These are phyloP conservation scores for Picochlorum sp. DNA, from an alignment of 139 green algal genomes.

Conservation along the genomic window DNA sequence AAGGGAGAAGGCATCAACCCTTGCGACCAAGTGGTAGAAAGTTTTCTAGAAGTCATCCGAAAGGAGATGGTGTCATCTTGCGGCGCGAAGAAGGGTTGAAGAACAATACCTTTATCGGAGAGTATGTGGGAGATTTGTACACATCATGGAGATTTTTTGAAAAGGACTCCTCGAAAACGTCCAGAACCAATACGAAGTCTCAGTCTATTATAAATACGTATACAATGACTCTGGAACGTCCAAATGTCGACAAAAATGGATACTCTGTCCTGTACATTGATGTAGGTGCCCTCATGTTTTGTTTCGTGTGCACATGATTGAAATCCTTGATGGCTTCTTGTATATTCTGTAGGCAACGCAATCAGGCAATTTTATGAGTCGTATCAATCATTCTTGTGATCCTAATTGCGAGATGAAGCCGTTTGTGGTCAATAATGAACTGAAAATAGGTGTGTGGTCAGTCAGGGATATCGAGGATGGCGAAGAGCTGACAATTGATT, in stretches of 20 bases:
- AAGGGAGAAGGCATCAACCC: constrained; percentile 12
- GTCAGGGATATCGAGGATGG: constrained; percentile 42
- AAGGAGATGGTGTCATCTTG: constrained; percentile 60
- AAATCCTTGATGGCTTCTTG: not conserved
- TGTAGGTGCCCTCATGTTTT: not conserved
- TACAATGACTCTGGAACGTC: not conserved
- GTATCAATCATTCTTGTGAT: constrained; percentile 84
- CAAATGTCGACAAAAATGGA: not conserved
- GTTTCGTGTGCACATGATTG: not conserved
- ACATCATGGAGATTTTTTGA: constrained; percentile 86
- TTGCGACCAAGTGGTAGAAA: constrained; percentile 9
- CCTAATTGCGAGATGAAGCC: constrained; percentile 79
- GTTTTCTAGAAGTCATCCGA: constrained; percentile 2
- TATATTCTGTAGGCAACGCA: constrained; percentile 46
- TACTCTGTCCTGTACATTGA: not conserved
- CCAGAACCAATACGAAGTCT: not conserved
- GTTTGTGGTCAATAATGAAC: constrained; percentile 44
- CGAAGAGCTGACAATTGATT: constrained; percentile 83
- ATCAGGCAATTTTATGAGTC: constrained; percentile 68
- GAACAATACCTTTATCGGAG: constrained; percentile 67
- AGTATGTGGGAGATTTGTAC: constrained; percentile 89
- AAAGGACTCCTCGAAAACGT: constrained; percentile 10
- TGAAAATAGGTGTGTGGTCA: constrained; percentile 77
- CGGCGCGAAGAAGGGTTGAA: constrained; percentile 40
- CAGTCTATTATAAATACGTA: not conserved